A percentile compares a stretch with the other conserved stretches of the same genome.
These are phyloP conservation scores for Macaranga tanarius DNA, from an alignment of 441 rosid genomes.

Conservation along the genomic window DNA sequence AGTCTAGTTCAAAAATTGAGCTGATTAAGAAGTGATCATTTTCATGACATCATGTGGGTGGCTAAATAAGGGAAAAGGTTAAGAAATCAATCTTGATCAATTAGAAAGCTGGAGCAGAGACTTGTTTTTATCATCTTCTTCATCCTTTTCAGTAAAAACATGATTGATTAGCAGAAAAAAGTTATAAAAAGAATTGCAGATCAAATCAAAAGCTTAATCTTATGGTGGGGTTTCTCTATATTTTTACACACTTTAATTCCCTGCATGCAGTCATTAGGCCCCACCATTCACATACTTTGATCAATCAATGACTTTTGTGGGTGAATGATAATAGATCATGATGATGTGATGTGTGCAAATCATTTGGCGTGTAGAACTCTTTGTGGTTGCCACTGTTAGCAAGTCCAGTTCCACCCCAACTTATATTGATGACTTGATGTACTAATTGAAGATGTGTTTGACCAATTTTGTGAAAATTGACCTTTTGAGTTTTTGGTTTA, in stretches of 20 bases:
- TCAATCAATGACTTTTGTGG: constrained; percentile 4
- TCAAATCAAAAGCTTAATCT: constrained; percentile 23
- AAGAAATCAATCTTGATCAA: neutral
- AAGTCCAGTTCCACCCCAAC: neutral
- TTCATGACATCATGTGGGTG: neutral
- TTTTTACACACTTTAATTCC: neutral
- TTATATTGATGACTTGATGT: no score
- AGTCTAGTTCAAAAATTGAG: no score
- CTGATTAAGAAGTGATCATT: neutral
- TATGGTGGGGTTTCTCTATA: neutral
- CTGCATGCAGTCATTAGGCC: constrained; percentile 14
- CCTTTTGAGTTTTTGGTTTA: no score
- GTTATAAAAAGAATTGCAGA: neutral
- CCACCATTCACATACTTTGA: constrained; percentile 15
- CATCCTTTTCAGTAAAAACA: constrained; percentile 2
- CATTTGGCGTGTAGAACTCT: constrained; percentile 31
- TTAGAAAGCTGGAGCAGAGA: neutral
- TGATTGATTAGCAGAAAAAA: constrained; percentile 7
- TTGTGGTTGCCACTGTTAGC: neutral
- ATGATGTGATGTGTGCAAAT: constrained; percentile 27
- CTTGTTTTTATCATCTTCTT: neutral
- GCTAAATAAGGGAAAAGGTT: neutral
- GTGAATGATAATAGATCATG: constrained; percentile 21
- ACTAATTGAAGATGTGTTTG: no score
- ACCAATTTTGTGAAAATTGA: no score